Conservation (phyloP, 768 basidiomycete species). For the Naganishia antarctica region DNA sequence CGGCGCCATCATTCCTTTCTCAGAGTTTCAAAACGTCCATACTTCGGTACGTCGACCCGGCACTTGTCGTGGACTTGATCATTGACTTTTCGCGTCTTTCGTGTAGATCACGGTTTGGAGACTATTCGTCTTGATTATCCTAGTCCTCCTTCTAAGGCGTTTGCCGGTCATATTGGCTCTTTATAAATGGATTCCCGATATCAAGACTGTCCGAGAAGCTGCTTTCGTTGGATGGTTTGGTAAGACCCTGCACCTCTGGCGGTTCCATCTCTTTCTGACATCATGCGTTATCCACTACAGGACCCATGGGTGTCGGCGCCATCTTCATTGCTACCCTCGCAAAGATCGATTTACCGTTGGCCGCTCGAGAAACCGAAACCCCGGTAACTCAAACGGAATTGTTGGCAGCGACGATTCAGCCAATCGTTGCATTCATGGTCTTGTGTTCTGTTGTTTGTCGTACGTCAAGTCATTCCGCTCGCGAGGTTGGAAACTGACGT, state of each 20-base stretch:
- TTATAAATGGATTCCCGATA: slow-evolving; percentile 90
- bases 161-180: slow-evolving; percentile 76
- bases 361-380: slow-evolving; percentile 33
- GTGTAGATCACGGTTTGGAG: slow-evolving; percentile 67
- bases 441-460: slow-evolving; percentile 71
- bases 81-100: not conserved
- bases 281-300: not conserved
- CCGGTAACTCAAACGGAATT: slow-evolving; percentile 62
- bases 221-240: slow-evolving; percentile 94
- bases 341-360: slow-evolving; percentile 42
- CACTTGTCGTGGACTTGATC: not conserved
- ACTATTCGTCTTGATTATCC: slow-evolving; percentile 72
- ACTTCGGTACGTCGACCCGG: slow-evolving; percentile 52
- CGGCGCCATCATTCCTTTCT: slow-evolving; percentile 96
- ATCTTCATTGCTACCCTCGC: slow-evolving; percentile 69
- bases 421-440: slow-evolving; percentile 92
- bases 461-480: slow-evolving; percentile 29
- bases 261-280: not conserved
- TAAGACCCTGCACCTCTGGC: not conserved
- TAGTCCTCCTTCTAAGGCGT: slow-evolving; percentile 74
- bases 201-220: slow-evolving; percentile 90
- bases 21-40: slow-evolving; percentile 62
- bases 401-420: slow-evolving; percentile 73
- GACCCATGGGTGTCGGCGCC: slow-evolving; percentile 89
- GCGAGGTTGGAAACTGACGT: not conserved